Conservation (phyloP, 176 grass and related monocot genomes). For the Dendrocalamus sinicus region DNA sequence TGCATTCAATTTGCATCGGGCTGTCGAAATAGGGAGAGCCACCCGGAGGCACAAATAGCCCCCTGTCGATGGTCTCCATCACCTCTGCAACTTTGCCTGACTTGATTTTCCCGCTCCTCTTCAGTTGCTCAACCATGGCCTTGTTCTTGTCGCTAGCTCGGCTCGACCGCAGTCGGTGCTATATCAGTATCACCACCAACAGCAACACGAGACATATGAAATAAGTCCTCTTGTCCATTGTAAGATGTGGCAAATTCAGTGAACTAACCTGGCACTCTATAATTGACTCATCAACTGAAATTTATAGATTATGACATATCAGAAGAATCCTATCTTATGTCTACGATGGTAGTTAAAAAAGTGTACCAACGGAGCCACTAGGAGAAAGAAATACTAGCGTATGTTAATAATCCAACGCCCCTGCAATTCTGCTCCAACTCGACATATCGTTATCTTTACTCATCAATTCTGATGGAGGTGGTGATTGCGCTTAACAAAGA, state of each 20-base stretch:
- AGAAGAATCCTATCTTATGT: not conserved
- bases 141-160: slow-evolving; percentile 67
- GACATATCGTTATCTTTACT: not conserved
- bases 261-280: not conserved
- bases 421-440: not conserved
- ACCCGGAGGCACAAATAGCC: slow-evolving; percentile 61
- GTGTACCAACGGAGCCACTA: not conserved
- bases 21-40: slow-evolving; percentile 62
- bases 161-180: slow-evolving; percentile 58
- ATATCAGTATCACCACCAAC: slow-evolving; percentile 12
- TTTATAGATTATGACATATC: not conserved
- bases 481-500: not conserved
- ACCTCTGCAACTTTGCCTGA: slow-evolving; percentile 58
- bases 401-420: not conserved
- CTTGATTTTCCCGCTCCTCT: slow-evolving; percentile 57
- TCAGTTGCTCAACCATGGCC: slow-evolving; percentile 68
- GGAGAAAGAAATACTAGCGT: not conserved
- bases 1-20: slow-evolving; percentile 77
- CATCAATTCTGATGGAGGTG: not conserved
- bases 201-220: slow-evolving; percentile 25
- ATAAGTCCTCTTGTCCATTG: not conserved
- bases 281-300: not conserved
- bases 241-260: not conserved
- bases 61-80: slow-evolving; percentile 70
- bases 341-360: not conserved